These are phyloP conservation scores for Irpex sp. DNA, from an alignment of 1,284 basidiomycete genomes.

Conservation along the genomic window DNA sequence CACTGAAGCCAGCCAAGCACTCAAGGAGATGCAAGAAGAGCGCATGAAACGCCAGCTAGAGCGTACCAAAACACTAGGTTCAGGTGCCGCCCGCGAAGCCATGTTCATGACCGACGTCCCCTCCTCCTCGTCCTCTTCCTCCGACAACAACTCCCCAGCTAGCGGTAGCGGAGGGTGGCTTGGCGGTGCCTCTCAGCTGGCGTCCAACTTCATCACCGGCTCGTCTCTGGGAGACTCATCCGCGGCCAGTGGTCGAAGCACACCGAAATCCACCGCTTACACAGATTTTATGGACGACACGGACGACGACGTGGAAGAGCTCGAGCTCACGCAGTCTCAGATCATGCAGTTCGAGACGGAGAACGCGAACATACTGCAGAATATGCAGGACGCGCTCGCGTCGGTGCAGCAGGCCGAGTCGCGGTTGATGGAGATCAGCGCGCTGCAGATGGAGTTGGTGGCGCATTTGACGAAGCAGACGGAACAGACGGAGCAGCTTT, in stretches of 20 bases:
- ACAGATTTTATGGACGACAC: constrained; percentile 40
- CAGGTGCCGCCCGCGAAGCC: constrained; percentile 58
- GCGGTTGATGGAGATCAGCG: constrained; percentile 84
- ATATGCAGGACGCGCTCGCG: constrained; percentile 79
- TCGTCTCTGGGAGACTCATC: constrained; percentile 28
- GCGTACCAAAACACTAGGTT: constrained; percentile 75
- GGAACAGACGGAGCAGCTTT: constrained; percentile 86
- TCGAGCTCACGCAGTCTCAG: constrained; percentile 78
- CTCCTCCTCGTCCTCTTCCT: constrained; percentile 23
- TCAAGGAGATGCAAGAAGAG: constrained; percentile 87
- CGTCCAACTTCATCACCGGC: constrained; percentile 57
- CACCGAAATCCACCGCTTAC: constrained; percentile 20
- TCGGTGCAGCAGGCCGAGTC: constrained; percentile 88
- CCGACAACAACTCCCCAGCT: constrained; percentile 8
- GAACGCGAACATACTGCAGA: constrained; percentile 80
- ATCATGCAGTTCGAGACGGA: constrained; percentile 90
- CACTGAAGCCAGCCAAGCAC: constrained; percentile 71
- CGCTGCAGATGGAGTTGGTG: constrained; percentile 85
- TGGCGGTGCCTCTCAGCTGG: constrained; percentile 55
- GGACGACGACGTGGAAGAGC: constrained; percentile 64
- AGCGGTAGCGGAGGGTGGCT: constrained; percentile 51
- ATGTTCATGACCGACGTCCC: constrained; percentile 33
- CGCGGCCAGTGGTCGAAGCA: constrained; percentile 22
- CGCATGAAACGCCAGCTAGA: constrained; percentile 81
- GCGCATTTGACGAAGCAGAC: constrained; percentile 83